These are phyloP conservation scores for Collybia sp. DNA, from an alignment of 768 basidiomycete genomes.

Conservation along the genomic window DNA sequence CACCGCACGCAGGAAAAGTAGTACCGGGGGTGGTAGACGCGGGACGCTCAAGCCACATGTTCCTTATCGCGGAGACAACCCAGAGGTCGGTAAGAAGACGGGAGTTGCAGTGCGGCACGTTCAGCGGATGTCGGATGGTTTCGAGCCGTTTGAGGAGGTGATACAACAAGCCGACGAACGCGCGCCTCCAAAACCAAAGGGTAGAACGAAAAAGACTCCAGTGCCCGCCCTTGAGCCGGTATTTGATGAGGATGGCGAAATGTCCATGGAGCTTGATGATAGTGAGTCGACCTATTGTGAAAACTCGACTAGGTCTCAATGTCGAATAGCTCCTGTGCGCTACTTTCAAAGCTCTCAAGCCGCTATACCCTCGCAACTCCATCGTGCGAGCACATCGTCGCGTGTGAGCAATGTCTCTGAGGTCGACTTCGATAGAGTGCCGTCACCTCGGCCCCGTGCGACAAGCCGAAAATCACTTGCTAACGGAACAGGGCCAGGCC, in stretches of 20 bases:
- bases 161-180: conserved; percentile 64
- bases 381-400: conserved; percentile 33
- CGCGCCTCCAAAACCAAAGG: conserved; percentile 54
- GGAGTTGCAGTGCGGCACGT: conserved; percentile 66
- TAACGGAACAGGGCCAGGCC: conserved; percentile 30
- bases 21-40: conserved; percentile 41
- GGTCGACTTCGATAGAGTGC: conserved; percentile 59
- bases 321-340: conserved; percentile 33
- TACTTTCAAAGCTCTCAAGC: conserved; percentile 37
- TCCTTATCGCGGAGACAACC: conserved; percentile 76
- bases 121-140: conserved; percentile 73
- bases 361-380: conserved; percentile 33
- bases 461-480: conserved; percentile 23
- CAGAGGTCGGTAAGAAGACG: conserved; percentile 76
- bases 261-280: conserved; percentile 75
- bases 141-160: conserved; percentile 76
- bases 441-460: conserved; percentile 45
- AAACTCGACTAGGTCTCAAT: conserved; percentile 12
- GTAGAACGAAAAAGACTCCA: conserved; percentile 44
- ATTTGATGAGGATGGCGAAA: conserved; percentile 53
- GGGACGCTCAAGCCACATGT: conserved; percentile 64
- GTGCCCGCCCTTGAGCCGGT: conserved; percentile 21
- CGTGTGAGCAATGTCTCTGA: conserved; percentile 49
- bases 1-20: conserved; percentile 41
- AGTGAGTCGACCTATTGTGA: conserved; percentile 37